Conservation (phyloP, 805 yeast species). For the Nakazawaea holstii region DNA sequence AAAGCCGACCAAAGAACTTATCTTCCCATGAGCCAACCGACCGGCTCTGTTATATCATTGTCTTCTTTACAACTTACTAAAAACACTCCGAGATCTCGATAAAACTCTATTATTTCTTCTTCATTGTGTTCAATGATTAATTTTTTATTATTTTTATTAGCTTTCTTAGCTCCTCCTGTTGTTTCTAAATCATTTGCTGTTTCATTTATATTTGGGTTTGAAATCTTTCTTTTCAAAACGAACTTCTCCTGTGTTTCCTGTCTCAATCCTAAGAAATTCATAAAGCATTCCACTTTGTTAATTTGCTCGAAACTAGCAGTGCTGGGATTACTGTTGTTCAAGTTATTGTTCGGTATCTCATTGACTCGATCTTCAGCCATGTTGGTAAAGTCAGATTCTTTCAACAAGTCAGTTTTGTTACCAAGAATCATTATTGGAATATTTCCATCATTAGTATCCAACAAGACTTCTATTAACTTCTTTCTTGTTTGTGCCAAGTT, state of each 20-base stretch:
- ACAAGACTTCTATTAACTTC: constrained; percentile 17
- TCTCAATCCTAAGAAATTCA: constrained; percentile 17
- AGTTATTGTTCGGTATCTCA: neutral
- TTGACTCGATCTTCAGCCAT: neutral
- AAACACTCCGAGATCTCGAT: constrained; percentile 19
- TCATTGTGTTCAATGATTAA: neutral
- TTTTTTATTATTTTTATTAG: neutral
- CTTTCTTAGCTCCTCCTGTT: neutral
- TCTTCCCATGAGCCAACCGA: constrained; percentile 18
- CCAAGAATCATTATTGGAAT: constrained; percentile 24
- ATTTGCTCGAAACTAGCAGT: constrained; percentile 9
- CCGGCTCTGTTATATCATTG: constrained; percentile 15
- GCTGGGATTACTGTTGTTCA: constrained; percentile 1
- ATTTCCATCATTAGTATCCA: constrained; percentile 14
- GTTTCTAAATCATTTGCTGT: neutral
- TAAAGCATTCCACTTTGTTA: constrained; percentile 12
- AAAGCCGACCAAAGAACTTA: neutral
- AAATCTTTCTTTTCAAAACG: constrained; percentile 1
- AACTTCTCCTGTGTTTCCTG: constrained; percentile 6
- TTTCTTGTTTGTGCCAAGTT: constrained; percentile 18
- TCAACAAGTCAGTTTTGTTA: constrained; percentile 23
- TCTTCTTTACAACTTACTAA: constrained; percentile 17
- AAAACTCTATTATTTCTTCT: constrained; percentile 12
- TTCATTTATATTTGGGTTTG: neutral
- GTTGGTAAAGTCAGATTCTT: constrained; percentile 12